phyloP scores from a whole-genome alignment of 2,329 filamentous ascomycete genomes.

The Venturia aucupariae region DNA sequence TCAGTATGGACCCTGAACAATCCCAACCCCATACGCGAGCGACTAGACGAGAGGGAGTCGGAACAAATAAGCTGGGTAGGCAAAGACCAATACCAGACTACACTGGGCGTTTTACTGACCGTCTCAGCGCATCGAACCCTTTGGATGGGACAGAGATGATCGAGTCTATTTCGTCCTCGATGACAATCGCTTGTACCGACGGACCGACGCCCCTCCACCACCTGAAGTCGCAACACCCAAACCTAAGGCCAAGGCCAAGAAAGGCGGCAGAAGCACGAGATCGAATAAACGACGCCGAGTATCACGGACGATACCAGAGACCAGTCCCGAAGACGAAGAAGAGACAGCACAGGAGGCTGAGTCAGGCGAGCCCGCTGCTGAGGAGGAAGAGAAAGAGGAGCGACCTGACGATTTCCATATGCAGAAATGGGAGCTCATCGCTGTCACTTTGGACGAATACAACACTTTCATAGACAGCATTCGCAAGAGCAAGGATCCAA shows the following conservation, averaged over 20 bases:
- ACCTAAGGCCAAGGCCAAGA: conserved; percentile 47
- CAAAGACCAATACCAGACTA: conserved; percentile 16
- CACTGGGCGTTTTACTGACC: conserved; percentile 18
- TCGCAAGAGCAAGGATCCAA: conserved; percentile 66
- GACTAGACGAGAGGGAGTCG: conserved; percentile 71
- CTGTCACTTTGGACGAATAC: conserved; percentile 71
- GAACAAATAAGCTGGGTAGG: conserved; percentile 80
- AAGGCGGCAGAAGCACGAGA: conserved; percentile 50
- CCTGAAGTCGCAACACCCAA: conserved; percentile 39
- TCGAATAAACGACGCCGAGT: conserved; percentile 64
- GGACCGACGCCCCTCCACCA: conserved; percentile 63
- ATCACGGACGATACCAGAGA: conserved; percentile 34
- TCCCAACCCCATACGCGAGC: conserved; percentile 75
- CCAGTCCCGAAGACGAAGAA: conserved; percentile 25
- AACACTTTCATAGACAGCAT: conserved; percentile 61
- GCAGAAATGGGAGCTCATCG: conserved; percentile 84
- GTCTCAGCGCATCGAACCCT: conserved; percentile 58
- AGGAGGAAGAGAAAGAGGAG: conserved; percentile 26
- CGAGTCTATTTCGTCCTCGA: conserved; percentile 85
- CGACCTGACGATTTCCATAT: conserved; percentile 56
- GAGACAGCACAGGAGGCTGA: conserved; percentile 35
- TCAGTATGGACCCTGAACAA: conserved; percentile 84
- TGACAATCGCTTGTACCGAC: conserved; percentile 85
- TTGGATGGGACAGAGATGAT: conserved; percentile 82
- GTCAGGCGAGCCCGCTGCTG: conserved; percentile 25